phyloP scores from a whole-genome alignment of 1,139 yeast genomes.

The Sugiyamaella pinicola region DNA sequence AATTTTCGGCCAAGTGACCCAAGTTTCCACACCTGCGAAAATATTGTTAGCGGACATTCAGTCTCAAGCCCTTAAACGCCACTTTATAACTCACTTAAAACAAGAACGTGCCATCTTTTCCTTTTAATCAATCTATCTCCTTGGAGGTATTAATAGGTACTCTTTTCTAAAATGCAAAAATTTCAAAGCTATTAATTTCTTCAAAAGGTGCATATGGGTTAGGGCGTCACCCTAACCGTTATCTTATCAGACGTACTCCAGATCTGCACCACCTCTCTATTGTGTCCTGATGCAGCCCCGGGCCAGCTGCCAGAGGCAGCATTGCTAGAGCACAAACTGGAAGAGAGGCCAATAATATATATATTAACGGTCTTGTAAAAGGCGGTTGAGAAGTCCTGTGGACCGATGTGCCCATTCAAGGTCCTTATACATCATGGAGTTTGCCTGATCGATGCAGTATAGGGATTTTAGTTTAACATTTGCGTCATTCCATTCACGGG shows the following conservation, averaged over 20 bases:
- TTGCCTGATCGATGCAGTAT: slow-evolving; percentile 35
- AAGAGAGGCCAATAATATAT: background rate
- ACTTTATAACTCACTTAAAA: slow-evolving; percentile 24
- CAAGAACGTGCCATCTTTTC: slow-evolving; percentile 25
- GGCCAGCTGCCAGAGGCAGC: background rate
- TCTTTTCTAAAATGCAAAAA: background rate
- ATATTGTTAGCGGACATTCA: background rate
- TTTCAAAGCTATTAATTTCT: background rate
- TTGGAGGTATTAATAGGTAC: background rate
- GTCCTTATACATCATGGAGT: slow-evolving; percentile 28
- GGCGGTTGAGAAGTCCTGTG: slow-evolving; percentile 29
- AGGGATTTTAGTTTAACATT: slow-evolving; percentile 30
- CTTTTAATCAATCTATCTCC: background rate
- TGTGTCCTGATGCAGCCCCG: too few relatives aligned
- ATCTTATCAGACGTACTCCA: slow-evolving; percentile 11
- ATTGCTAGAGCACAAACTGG: too few relatives aligned
- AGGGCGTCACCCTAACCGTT: slow-evolving; percentile 14
- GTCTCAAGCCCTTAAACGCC: background rate
- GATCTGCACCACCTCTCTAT: too few relatives aligned
- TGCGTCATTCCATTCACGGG: slow-evolving; percentile 64
- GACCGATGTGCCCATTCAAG: slow-evolving; percentile 39
- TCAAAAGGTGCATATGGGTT: background rate
- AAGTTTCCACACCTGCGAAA: slow-evolving; percentile 77
- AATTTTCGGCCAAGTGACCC: slow-evolving; percentile 88
- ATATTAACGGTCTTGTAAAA: slow-evolving; percentile 11